Evolutionary conservation across 2,329 filamentous ascomycete genomes (phyloP).

Genomic region (Sphaerulina musiva): DNA sequence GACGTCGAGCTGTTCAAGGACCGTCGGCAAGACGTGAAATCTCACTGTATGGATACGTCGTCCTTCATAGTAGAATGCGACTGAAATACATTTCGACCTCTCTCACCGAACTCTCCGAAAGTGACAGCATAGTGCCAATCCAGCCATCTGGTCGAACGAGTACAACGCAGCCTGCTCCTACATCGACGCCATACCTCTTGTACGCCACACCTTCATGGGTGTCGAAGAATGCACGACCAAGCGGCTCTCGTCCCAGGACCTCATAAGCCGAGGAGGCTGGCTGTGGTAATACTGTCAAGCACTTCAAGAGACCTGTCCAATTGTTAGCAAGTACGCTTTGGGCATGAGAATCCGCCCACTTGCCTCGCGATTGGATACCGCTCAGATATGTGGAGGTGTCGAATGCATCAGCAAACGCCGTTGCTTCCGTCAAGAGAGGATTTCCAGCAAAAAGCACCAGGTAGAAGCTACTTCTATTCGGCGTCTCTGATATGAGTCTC

Average conservation of each 20-base stretch:
- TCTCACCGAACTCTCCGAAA: neutral
- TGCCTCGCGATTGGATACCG: neutral
- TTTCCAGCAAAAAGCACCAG: neutral
- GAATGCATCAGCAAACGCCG: neutral
- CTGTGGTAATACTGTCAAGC: conserved; percentile 28
- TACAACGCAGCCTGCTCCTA: conserved; percentile 7
- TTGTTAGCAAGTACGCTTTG: conserved; percentile 15
- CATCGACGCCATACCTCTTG: conserved; percentile 14
- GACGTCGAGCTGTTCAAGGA: no score
- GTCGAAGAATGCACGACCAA: conserved; percentile 18
- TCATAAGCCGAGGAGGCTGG: conserved; percentile 31
- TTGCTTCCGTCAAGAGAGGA: neutral
- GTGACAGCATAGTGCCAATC: conserved; percentile 12
- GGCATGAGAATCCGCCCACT: no score
- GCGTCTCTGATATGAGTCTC: conserved; percentile 41
- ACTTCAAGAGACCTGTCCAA: conserved; percentile 20
- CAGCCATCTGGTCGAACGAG: conserved; percentile 23
- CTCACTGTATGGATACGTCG: neutral
- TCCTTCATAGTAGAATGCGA: neutral
- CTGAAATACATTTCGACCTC: neutral
- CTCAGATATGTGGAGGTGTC: neutral
- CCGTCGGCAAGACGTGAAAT: no score
- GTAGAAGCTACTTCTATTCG: conserved; percentile 40
- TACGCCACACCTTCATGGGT: conserved; percentile 13
- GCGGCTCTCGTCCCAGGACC: conserved; percentile 26